These are phyloP conservation scores for Alternaria incomplexa DNA, from an alignment of 2,329 filamentous ascomycete species.

Conservation along the genomic window DNA sequence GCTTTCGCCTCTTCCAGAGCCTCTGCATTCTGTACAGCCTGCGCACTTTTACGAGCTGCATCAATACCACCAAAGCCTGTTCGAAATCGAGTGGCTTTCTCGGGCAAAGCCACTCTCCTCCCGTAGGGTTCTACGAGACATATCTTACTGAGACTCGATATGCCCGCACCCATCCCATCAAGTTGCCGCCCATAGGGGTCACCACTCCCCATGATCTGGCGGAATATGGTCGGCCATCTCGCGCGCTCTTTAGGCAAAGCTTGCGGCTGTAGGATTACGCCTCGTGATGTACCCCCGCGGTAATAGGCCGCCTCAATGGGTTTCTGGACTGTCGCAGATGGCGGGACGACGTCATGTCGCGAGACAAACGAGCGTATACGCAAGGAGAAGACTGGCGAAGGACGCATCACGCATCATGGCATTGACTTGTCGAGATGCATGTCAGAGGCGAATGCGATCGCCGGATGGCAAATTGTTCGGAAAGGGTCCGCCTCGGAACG, in stretches of 20 bases:
- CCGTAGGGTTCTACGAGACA: conserved; percentile 63
- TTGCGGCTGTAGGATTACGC: conserved; percentile 63
- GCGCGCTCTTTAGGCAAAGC: conserved; percentile 57
- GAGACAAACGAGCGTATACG: conserved; percentile 20
- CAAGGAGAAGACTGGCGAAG: conserved; percentile 22
- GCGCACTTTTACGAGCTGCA: conserved; percentile 8
- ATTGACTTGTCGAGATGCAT: conserved; percentile 3
- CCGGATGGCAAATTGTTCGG: conserved; percentile 14
- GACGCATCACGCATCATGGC: conserved; percentile 31
- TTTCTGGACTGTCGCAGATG: conserved; percentile 18
- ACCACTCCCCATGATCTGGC: conserved; percentile 65
- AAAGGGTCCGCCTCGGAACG: conserved; percentile 16
- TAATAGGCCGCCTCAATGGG: conserved; percentile 62
- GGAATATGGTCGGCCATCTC: conserved; percentile 63
- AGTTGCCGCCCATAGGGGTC: conserved; percentile 73
- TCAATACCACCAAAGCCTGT: conserved; percentile 19
- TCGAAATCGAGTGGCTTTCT: conserved; percentile 7
- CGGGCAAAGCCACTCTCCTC: neutral
- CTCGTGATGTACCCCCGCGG: conserved; percentile 73
- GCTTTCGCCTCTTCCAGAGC: neutral
- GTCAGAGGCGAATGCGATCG: neutral
- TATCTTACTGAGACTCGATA: conserved; percentile 73
- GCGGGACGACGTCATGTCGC: conserved; percentile 10
- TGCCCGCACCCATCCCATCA: conserved; percentile 72
- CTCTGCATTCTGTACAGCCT: conserved; percentile 1